Evolutionary conservation across 2,329 filamentous ascomycete species (phyloP).

Genomic region (Niveomyces coronatus): DNA sequence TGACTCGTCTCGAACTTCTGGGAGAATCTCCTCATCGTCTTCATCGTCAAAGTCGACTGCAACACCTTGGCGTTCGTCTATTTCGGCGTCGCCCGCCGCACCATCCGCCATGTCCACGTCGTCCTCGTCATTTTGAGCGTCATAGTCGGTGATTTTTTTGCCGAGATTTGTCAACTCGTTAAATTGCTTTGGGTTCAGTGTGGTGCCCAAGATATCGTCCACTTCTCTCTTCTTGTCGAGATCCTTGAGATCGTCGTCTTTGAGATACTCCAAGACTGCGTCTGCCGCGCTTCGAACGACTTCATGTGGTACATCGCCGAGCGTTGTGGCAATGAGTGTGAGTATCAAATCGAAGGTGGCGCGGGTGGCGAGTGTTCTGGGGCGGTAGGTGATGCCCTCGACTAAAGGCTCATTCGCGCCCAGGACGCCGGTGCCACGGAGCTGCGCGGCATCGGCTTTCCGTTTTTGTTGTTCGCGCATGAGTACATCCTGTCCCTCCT

Average conservation of each 20-base stretch:
- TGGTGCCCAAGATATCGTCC: constrained; percentile 81
- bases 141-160: constrained; percentile 98
- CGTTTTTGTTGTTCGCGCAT: constrained; percentile 78
- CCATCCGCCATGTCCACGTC: constrained; percentile 60
- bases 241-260: constrained; percentile 92
- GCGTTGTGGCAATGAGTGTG: constrained; percentile 75
- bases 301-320: constrained; percentile 88
- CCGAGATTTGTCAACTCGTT: constrained; percentile 93
- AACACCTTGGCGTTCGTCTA: constrained; percentile 92
- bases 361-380: constrained; percentile 80
- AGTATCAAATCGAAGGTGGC: constrained; percentile 92
- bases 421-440: constrained; percentile 65
- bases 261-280: constrained; percentile 79
- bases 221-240: constrained; percentile 98
- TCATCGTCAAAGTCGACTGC: constrained; percentile 94
- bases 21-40: constrained; percentile 63
- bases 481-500: constrained; percentile 75
- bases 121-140: constrained; percentile 91
- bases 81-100: constrained; percentile 58
- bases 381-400: constrained; percentile 85
- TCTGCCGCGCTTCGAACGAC: constrained; percentile 91
- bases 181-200: constrained; percentile 80
- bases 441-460: constrained; percentile 60
- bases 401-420: constrained; percentile 78
- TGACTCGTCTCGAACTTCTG: constrained; percentile 81